A percentile compares a stretch with the other conserved stretches of the same genome.
These are phyloP conservation scores for Pyrenula massariospora DNA, from an alignment of 495 filamentous ascomycete species.

Conservation along the genomic window DNA sequence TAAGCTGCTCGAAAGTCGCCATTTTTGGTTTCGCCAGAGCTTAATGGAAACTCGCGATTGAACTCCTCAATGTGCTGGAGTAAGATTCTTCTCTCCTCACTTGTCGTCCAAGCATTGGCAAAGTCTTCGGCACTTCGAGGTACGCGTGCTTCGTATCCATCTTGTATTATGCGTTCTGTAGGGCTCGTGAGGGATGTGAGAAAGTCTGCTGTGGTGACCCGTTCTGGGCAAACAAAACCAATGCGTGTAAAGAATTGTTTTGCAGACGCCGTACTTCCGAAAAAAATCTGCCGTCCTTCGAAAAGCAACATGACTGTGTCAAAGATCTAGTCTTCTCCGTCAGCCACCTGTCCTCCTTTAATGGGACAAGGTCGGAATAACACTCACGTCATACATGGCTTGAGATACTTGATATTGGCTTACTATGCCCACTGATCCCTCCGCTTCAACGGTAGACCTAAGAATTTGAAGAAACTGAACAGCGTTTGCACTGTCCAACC, in stretches of 20 bases:
- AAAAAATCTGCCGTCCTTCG: slow-evolving; percentile 50
- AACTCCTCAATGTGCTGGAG: slow-evolving; percentile 61
- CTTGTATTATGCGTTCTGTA: slow-evolving; percentile 45
- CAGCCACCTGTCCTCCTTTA: no score
- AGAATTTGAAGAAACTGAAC: slow-evolving; percentile 40
- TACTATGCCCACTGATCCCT: slow-evolving; percentile 33
- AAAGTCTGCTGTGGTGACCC: slow-evolving; percentile 60
- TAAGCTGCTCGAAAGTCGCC: slow-evolving; percentile 51
- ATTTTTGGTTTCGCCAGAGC: no score
- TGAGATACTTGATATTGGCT: slow-evolving; percentile 55
- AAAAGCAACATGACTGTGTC: slow-evolving; percentile 62
- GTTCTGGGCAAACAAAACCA: slow-evolving; percentile 51
- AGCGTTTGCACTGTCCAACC: slow-evolving; percentile 50
- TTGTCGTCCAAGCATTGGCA: background rate
- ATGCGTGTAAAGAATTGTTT: slow-evolving; percentile 55
- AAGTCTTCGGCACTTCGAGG: slow-evolving; percentile 30
- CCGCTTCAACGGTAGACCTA: slow-evolving; percentile 32
- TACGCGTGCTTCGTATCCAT: slow-evolving; percentile 38
- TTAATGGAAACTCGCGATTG: slow-evolving; percentile 45
- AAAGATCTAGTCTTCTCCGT: no score
- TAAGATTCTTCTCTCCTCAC: slow-evolving; percentile 47
- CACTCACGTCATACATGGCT: slow-evolving; percentile 48
- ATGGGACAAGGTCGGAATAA: no score
- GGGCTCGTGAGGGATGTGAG: slow-evolving; percentile 63
- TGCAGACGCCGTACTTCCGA: slow-evolving; percentile 46